Percentiles rank a stretch among this genome's conserved stretches.
These are phyloP conservation scores for Salix koriyanagi DNA, from an alignment of 345 rosid genomes.

Conservation along the genomic window DNA sequence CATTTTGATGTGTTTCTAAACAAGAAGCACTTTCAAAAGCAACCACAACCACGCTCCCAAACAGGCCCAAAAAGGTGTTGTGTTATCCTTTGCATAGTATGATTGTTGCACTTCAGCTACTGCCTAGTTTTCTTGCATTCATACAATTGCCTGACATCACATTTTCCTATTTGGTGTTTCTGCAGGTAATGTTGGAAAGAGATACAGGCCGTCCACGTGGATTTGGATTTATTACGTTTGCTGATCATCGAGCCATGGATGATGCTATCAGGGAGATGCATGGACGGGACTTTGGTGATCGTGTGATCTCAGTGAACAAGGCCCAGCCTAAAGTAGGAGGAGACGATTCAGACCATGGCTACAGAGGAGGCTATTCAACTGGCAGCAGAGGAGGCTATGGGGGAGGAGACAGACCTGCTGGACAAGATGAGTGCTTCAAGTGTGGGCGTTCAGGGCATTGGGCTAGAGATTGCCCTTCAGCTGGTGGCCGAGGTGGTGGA, in stretches of 20 bases:
- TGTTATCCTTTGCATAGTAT: slow-evolving; percentile 8
- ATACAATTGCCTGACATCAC: slow-evolving; percentile 26
- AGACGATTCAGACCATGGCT: slow-evolving; percentile 70
- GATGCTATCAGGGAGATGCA: slow-evolving; percentile 97
- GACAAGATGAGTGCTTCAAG: slow-evolving; percentile 89
- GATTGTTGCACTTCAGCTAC: slow-evolving; percentile 7
- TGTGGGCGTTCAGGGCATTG: slow-evolving; percentile 94
- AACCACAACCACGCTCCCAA: too few relatives aligned
- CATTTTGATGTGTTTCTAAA: too few relatives aligned
- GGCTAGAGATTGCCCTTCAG: slow-evolving; percentile 97
- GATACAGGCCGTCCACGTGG: slow-evolving; percentile 95
- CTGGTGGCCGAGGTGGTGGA: slow-evolving; percentile 71
- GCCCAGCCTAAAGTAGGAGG: slow-evolving; percentile 86
- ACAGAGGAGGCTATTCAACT: slow-evolving; percentile 75
- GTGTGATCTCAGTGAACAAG: slow-evolving; percentile 88
- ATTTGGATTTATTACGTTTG: slow-evolving; percentile 88
- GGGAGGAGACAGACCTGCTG: slow-evolving; percentile 67
- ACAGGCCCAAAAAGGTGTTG: not conserved
- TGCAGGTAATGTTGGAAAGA: slow-evolving; percentile 94
- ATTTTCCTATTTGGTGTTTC: slow-evolving; percentile 15
- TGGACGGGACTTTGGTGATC: slow-evolving; percentile 85
- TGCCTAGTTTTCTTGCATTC: slow-evolving; percentile 18
- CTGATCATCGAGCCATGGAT: slow-evolving; percentile 94
- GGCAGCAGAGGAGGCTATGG: slow-evolving; percentile 66
- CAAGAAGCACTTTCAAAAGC: too few relatives aligned